A percentile compares a stretch with the other conserved stretches of the same genome.
phyloP scores from a whole-genome alignment of 129 eudicot species.

The Centella asiatica region DNA sequence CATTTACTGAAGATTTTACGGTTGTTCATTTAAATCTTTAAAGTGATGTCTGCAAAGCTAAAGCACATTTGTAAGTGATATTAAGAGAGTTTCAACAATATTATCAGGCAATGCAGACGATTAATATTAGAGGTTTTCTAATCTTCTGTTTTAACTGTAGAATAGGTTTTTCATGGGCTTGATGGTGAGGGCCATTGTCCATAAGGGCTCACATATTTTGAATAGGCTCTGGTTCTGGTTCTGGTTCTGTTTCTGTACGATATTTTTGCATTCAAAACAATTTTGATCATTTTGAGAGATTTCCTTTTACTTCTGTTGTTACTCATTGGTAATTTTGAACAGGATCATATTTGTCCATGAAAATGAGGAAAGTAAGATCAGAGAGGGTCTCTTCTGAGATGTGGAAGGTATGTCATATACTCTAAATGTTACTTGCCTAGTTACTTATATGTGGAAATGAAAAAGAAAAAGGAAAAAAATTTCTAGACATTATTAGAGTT shows the following conservation, averaged over 20 bases:
- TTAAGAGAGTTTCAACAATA: neutral
- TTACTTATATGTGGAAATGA: neutral
- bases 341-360: slow-evolving; percentile 71
- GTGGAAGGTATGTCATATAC: slow-evolving; percentile 59
- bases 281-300: neutral
- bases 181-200: neutral
- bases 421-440: neutral
- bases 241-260: neutral
- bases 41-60: too few relatives aligned
- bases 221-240: neutral
- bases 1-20: neutral
- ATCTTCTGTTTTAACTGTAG: neutral
- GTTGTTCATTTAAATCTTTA: neutral
- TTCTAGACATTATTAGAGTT: too few relatives aligned
- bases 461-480: neutral
- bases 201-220: neutral
- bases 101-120: too few relatives aligned
- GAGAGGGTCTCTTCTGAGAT: slow-evolving; percentile 77
- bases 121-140: neutral
- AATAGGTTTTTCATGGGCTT: neutral
- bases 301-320: neutral
- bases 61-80: too few relatives aligned
- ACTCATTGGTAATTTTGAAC: slow-evolving; percentile 8
- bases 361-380: slow-evolving; percentile 87
- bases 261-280: neutral